Evolutionary conservation across 306 rosid genomes (phyloP).

Genomic region (Acacia crassicarpa): DNA sequence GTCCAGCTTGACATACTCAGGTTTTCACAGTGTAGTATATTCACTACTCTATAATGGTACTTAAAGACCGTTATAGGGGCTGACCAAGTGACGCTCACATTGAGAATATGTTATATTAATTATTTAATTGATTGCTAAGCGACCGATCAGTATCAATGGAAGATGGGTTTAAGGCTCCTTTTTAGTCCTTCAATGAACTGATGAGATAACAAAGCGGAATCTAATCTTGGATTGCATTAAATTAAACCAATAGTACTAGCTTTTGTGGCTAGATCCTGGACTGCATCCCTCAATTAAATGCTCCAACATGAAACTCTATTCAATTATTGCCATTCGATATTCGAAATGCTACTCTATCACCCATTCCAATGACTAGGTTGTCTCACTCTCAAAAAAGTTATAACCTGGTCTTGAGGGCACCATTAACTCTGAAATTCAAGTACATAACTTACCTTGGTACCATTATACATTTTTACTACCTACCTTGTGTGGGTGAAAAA

Average conservation of each 20-base stretch:
- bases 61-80: neutral
- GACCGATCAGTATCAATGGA: neutral
- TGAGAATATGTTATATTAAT: neutral
- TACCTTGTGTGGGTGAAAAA: conserved; percentile 19
- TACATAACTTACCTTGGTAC: neutral
- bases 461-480: conserved; percentile 1
- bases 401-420: neutral
- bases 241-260: neutral
- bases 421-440: conserved; percentile 12
- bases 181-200: conserved; percentile 14
- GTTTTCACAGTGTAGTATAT: neutral
- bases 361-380: neutral
- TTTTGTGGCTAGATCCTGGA: neutral
- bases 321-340: conserved; percentile 14
- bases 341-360: neutral
- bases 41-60: no score
- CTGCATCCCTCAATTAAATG: conserved; percentile 27
- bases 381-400: neutral
- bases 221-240: conserved; percentile 26
- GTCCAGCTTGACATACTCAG: neutral
- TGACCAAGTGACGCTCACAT: neutral
- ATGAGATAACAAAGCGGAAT: conserved; percentile 33
- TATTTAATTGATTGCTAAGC: conserved; percentile 8
- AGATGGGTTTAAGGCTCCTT: conserved; percentile 7
- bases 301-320: conserved; percentile 20